Conservation (phyloP, 2,329 filamentous ascomycete species). For the Venturia pyrina region DNA sequence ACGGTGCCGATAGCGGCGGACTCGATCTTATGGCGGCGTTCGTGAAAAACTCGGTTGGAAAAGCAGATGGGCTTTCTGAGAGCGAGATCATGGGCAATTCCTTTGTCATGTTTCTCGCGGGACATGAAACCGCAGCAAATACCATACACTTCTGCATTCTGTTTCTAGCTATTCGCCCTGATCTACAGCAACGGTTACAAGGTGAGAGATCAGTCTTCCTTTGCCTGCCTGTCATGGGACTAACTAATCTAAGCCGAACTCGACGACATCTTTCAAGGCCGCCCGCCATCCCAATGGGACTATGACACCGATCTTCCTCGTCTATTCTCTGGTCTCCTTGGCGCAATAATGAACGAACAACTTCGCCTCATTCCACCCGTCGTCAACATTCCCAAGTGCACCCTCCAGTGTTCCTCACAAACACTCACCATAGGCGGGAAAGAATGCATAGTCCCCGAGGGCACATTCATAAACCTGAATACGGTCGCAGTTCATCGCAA, state of each 20-base stretch:
- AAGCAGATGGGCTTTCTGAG: slow-evolving; percentile 35
- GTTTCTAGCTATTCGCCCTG: slow-evolving; percentile 55
- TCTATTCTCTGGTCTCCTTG: slow-evolving; percentile 59
- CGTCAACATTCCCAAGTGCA: slow-evolving; percentile 60
- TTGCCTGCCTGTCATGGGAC: slow-evolving; percentile 37
- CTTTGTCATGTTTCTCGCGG: slow-evolving; percentile 54
- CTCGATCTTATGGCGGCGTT: slow-evolving; percentile 48
- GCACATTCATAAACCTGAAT: slow-evolving; percentile 45
- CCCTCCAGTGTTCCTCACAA: slow-evolving; percentile 37
- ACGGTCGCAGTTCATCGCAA: slow-evolving; percentile 53
- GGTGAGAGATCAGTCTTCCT: slow-evolving; percentile 49
- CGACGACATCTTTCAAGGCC: slow-evolving; percentile 51
- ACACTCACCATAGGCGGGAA: slow-evolving; percentile 48
- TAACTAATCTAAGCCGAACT: slow-evolving; percentile 48
- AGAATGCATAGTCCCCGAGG: slow-evolving; percentile 47
- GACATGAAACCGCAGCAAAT: slow-evolving; percentile 74
- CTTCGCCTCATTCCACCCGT: slow-evolving; percentile 64
- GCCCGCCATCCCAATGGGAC: slow-evolving; percentile 52
- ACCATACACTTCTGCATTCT: slow-evolving; percentile 61
- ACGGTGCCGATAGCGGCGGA: slow-evolving; percentile 26
- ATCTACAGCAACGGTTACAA: slow-evolving; percentile 56
- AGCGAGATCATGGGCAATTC: slow-evolving; percentile 65
- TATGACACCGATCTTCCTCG: slow-evolving; percentile 58
- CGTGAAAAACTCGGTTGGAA: slow-evolving; percentile 34
- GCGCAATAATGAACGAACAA: slow-evolving; percentile 69